Evolutionary conservation across 257 asterid genomes (phyloP).

Genomic region (Verbascum thapsus): DNA sequence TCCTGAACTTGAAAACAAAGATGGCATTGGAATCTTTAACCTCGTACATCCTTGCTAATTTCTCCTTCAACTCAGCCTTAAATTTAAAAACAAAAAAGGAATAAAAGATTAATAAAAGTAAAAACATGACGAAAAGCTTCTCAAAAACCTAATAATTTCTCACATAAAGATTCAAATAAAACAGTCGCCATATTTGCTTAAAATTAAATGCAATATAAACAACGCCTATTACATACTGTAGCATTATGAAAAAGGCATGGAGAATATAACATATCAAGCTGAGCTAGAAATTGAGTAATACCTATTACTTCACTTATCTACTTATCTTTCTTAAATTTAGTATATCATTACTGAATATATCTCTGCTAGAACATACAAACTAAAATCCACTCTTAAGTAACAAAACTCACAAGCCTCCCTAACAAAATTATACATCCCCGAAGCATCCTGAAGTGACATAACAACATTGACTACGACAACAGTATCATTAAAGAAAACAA

Average conservation of each 20-base stretch:
- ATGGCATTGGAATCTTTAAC: constrained; percentile 79
- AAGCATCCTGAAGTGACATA: background rate
- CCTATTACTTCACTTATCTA: background rate
- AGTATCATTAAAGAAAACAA: background rate
- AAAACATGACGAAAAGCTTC: background rate
- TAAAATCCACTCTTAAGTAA: background rate
- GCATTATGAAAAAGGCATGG: background rate
- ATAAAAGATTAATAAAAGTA: no score
- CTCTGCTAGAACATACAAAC: background rate
- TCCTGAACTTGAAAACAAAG: constrained; percentile 90
- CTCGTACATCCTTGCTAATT: constrained; percentile 73
- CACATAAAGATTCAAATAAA: background rate
- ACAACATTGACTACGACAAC: background rate
- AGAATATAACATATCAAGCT: background rate
- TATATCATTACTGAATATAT: background rate
- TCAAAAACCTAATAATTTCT: background rate
- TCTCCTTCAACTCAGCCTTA: constrained; percentile 87
- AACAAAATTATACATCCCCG: background rate
- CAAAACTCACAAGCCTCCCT: background rate
- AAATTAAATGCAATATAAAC: background rate
- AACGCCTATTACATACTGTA: background rate
- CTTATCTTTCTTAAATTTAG: background rate
- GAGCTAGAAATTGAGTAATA: background rate
- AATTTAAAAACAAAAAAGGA: background rate
- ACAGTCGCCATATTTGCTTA: no score